Percentiles rank a stretch among this genome's conserved stretches.
Conservation (phyloP, 306 rosid species). For the Vachellia pachyceras region DNA sequence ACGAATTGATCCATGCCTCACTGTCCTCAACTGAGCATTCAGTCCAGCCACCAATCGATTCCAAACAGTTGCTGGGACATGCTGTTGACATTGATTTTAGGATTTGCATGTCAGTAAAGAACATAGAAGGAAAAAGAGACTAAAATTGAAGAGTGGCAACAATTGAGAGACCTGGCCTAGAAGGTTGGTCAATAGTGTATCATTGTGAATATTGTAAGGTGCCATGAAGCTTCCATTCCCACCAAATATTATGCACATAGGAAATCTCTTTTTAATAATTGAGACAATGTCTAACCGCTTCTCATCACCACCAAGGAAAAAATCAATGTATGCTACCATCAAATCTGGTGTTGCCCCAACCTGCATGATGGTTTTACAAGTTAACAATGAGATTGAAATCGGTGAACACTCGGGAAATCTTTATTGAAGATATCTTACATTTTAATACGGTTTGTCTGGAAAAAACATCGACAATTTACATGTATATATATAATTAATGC, state of each 20-base stretch:
- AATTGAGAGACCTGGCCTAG: slow-evolving; percentile 82
- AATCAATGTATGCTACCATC: slow-evolving; percentile 94
- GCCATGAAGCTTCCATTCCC: slow-evolving; percentile 98
- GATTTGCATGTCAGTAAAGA: slow-evolving; percentile 27
- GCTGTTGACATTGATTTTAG: slow-evolving; percentile 56
- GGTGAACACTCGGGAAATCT: slow-evolving; percentile 29
- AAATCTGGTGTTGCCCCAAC: slow-evolving; percentile 95
- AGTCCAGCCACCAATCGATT: slow-evolving; percentile 90
- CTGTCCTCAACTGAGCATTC: slow-evolving; percentile 94
- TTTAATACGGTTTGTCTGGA: slow-evolving; percentile 17
- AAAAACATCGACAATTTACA: slow-evolving; percentile 5
- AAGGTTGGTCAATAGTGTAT: slow-evolving; percentile 89
- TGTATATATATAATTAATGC: slow-evolving; percentile 26
- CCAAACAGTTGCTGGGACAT: slow-evolving; percentile 98
- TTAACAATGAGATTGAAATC: slow-evolving; percentile 28
- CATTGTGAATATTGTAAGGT: slow-evolving; percentile 90
- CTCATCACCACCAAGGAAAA: slow-evolving; percentile 99
- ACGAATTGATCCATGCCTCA: slow-evolving; percentile 86
- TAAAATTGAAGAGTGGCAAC: slow-evolving; percentile 26
- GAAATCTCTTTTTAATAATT: slow-evolving; percentile 92
- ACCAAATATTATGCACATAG: slow-evolving; percentile 98
- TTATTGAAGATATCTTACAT: slow-evolving; percentile 22
- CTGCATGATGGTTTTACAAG: slow-evolving; percentile 55
- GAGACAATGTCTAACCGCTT: slow-evolving; percentile 92
- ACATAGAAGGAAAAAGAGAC: slow-evolving; percentile 29